Base-by-base conservation (phyloP, 148 eudicot species). In the Nyssa sinensis region DNA sequence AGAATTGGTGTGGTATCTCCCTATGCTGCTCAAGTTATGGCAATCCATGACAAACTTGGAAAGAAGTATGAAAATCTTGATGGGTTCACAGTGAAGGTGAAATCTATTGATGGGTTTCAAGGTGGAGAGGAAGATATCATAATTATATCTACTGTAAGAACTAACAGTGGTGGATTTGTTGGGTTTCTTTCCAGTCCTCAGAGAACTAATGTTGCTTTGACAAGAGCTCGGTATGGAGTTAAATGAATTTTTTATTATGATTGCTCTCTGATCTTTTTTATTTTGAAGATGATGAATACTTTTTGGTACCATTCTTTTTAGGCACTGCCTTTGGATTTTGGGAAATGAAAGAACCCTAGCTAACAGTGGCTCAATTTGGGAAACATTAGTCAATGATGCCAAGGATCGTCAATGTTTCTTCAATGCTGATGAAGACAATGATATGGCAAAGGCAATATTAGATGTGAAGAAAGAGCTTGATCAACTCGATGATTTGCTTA, bases 241-340 rank as follows among this genome's bases (percentile, higher is more conserved):
- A 25, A 41, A 4, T 65, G 29, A 62, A 62, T 49, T 7, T 34
- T 25, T 21, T 58, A 4, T 30, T 17, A 23, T 59, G 16, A 16
- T 64, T 63, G n/a, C n/a, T n/a, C n/a, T n/a, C n/a, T n/a, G n/a
- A n/a, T n/a, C n/a, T 16, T 64, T 29, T 57, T 30, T 7, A 19
- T 2, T 25, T 17, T 24, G 13, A 16, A 33, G 21, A 1, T 35
- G 5, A 11, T 64, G 0, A 31, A 31, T 71, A 3, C 30, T 19
- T 78, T 67, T 41, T 19, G 41, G 29, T 55, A 13, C 16, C 28
- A 67, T 37, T 24, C 34, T n/a, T n/a, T n/a, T n/a, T n/a, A 91
- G 96, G 67, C 84, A 86, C 33, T 87, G 90, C 55, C 83, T 91
- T 0, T 86, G 91, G 97, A 75, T 91, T 16, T 32, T 91, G 16